Conservation (phyloP, 1,284 basidiomycete species). For the Cerioporus squamosus region DNA sequence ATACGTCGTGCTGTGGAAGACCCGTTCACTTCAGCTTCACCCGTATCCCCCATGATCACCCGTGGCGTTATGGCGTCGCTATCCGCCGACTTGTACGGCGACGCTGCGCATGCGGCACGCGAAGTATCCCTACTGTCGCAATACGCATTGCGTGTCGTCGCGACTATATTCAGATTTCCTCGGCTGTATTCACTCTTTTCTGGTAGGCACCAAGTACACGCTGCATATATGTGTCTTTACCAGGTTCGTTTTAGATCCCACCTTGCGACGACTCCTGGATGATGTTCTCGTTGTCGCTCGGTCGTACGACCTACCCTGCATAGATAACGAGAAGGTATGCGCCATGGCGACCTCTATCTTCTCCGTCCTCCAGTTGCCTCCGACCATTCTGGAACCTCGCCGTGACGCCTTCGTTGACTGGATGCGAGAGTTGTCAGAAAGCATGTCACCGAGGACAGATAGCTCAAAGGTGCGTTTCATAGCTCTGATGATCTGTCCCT, state of each 20-base stretch:
- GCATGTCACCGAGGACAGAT: constrained; percentile 2
- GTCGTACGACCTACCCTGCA: constrained; percentile 40
- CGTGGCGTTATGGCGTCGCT: constrained; percentile 17
- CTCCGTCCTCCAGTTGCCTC: constrained; percentile 50
- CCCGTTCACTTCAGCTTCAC: constrained; percentile 30
- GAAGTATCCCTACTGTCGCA: constrained; percentile 50
- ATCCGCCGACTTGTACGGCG: constrained; percentile 29
- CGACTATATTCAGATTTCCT: constrained; percentile 50
- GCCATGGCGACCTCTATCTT: constrained; percentile 54
- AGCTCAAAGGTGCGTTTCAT: constrained; percentile 42
- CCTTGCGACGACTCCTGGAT: constrained; percentile 47
- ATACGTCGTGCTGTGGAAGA: constrained; percentile 47
- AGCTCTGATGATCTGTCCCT: background rate
- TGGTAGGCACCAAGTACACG: constrained; percentile 39
- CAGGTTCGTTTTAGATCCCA: constrained; percentile 35
- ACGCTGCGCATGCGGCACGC: constrained; percentile 44
- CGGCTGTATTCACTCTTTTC: constrained; percentile 49
- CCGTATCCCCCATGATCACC: background rate
- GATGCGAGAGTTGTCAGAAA: constrained; percentile 39
- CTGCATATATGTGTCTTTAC: background rate
- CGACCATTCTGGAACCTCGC: constrained; percentile 37
- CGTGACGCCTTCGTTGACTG: constrained; percentile 34
- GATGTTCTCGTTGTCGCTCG: constrained; percentile 40
- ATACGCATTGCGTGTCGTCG: constrained; percentile 52
- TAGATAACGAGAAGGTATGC: constrained; percentile 49